Evolutionary conservation across 257 asterid species (phyloP).

Genomic region (Penstemon barbatus): DNA sequence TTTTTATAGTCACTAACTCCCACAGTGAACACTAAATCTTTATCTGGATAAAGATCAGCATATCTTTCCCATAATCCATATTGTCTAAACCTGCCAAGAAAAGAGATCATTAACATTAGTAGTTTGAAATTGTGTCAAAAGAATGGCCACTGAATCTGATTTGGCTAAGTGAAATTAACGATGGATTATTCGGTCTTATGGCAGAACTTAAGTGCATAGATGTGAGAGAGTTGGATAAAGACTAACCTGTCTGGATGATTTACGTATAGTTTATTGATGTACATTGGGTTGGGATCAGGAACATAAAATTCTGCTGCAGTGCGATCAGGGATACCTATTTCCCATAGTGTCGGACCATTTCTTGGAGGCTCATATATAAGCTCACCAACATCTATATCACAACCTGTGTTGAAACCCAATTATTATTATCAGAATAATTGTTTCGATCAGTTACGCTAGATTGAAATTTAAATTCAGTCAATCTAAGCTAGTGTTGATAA

Average conservation of each 20-base stretch:
- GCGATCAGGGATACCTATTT: constrained; percentile 77
- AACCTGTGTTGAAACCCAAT: constrained; percentile 38
- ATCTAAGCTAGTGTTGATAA: not conserved
- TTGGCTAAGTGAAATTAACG: not conserved
- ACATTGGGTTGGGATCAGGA: constrained; percentile 70
- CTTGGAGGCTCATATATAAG: constrained; percentile 63
- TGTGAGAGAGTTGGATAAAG: not conserved
- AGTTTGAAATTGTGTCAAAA: not conserved
- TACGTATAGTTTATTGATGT: constrained; percentile 53
- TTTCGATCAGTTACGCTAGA: constrained; percentile 9
- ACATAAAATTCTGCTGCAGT: constrained; percentile 63
- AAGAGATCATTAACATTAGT: not conserved
- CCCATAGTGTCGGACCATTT: constrained; percentile 80
- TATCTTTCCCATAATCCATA: constrained; percentile 90
- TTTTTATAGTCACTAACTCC: constrained; percentile 61
- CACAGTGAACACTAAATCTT: constrained; percentile 61
- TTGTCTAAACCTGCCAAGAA: constrained; percentile 69
- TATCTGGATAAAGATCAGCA: constrained; percentile 60
- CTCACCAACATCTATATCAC: constrained; percentile 48
- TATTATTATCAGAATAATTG: constrained; percentile 6
- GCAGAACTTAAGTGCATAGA: not conserved
- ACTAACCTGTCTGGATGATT: constrained; percentile 63
- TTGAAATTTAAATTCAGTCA: not conserved
- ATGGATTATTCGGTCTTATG: not conserved
- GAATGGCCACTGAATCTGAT: constrained; percentile 1